phyloP scores from a whole-genome alignment of 73 alveolate species.

The Stentor coeruleus region DNA sequence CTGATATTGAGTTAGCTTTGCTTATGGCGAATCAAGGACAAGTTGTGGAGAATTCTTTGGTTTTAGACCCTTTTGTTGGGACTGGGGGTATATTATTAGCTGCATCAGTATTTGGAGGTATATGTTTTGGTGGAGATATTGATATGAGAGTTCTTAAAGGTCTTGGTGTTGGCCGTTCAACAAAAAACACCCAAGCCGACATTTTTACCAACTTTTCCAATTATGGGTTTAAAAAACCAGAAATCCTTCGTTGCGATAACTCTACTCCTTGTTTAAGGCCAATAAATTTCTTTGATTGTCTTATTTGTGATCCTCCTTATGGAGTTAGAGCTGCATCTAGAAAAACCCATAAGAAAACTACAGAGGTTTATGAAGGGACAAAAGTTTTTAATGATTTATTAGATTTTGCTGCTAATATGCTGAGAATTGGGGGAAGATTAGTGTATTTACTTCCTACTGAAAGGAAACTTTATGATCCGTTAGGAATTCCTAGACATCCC shows the following conservation, averaged over 20 bases:
- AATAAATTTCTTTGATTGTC: constrained; percentile 83
- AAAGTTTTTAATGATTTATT: constrained; percentile 75
- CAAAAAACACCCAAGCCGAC: constrained; percentile 62
- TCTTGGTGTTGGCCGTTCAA: constrained; percentile 84
- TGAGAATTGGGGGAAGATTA: constrained; percentile 87
- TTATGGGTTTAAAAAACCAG: constrained; percentile 77
- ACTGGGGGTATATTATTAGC: constrained; percentile 95
- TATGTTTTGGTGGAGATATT: constrained; percentile 94
- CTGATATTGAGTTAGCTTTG: constrained; percentile 89
- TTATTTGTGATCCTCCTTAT: constrained; percentile 98
- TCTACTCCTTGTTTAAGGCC: constrained; percentile 40
- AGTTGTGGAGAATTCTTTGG: constrained; percentile 77
- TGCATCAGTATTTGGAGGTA: constrained; percentile 76
- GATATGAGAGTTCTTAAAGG: constrained; percentile 96
- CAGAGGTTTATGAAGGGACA: constrained; percentile 35
- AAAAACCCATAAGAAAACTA: constrained; percentile 66
- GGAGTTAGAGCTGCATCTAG: constrained; percentile 94
- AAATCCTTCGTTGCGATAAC: constrained; percentile 68
- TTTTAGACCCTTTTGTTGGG: constrained; percentile 98
- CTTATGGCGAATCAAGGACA: constrained; percentile 94
- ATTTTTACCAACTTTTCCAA: constrained; percentile 78
- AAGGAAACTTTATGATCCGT: constrained; percentile 68
- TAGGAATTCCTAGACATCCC: constrained; percentile 76
- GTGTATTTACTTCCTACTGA: constrained; percentile 92
- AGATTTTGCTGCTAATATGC: constrained; percentile 67